A percentile compares a stretch with the other conserved stretches of the same genome.
Conservation (phyloP, 805 yeast genomes). For the Hanseniaspora occidentalis region DNA sequence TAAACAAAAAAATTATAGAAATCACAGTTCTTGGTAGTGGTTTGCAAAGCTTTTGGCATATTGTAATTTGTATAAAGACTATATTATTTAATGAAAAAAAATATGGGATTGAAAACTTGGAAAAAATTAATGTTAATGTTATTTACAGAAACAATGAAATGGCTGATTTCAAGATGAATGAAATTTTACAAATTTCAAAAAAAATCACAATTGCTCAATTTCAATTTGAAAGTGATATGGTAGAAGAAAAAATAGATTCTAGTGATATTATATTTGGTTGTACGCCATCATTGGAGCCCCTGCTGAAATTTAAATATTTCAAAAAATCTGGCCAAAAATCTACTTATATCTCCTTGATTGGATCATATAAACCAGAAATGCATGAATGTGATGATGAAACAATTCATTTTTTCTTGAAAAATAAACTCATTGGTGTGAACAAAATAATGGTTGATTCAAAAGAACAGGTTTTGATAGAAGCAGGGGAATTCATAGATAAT, state of each 20-base stretch:
- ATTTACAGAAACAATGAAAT: conserved; percentile 29
- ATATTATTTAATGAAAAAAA: conserved; percentile 6
- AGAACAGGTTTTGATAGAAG: conserved; percentile 43
- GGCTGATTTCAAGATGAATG: conserved; percentile 33
- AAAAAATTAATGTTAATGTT: conserved; percentile 27
- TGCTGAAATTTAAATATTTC: conserved; percentile 26
- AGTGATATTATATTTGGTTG: conserved; percentile 38
- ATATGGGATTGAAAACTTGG: no score
- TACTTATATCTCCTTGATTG: conserved; percentile 44
- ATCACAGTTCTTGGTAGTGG: conserved; percentile 47
- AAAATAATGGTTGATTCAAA: conserved; percentile 48
- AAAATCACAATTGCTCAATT: no score
- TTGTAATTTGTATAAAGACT: conserved; percentile 8
- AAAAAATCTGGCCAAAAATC: conserved; percentile 11
- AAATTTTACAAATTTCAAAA: conserved; percentile 28
- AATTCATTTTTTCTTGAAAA: conserved; percentile 23
- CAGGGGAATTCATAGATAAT: conserved; percentile 50
- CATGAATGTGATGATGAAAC: conserved; percentile 40
- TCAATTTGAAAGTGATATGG: conserved; percentile 18
- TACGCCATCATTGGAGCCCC: conserved; percentile 41
- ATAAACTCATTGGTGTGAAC: conserved; percentile 22
- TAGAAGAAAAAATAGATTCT: conserved; percentile 19
- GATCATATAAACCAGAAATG: conserved; percentile 60
- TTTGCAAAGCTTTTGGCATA: conserved; percentile 55
- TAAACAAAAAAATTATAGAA: conserved; percentile 10